Evolutionary conservation across 164 flowering plant genomes (phyloP).

Genomic region (Berberis vulgaris): DNA sequence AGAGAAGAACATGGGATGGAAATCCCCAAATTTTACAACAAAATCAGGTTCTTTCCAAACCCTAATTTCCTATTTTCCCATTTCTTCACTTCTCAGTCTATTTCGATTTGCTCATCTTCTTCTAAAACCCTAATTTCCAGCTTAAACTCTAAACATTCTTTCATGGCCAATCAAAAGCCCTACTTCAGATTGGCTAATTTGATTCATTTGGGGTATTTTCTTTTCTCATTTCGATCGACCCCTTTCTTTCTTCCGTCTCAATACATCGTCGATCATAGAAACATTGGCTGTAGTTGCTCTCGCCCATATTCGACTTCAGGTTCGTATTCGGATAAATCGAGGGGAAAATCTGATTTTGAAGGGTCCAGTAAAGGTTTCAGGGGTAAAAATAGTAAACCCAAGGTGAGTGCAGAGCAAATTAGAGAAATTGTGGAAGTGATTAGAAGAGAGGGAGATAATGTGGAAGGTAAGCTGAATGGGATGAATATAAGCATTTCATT

Average conservation of each 20-base stretch:
- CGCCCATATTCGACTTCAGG: neutral
- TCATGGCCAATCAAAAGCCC: slow-evolving; percentile 1
- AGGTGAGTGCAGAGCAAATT: slow-evolving; percentile 7
- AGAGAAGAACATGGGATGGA: neutral
- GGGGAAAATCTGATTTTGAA: neutral
- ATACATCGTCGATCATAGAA: neutral
- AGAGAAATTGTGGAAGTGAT: slow-evolving; percentile 27
- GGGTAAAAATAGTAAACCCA: neutral
- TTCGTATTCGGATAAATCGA: too few relatives aligned
- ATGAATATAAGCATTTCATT: slow-evolving; percentile 17
- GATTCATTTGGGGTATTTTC: neutral
- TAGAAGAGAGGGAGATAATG: slow-evolving; percentile 18
- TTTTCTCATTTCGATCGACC: neutral
- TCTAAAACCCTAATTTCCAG: slow-evolving; percentile 13
- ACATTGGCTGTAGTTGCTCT: neutral
- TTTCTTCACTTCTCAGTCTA: neutral
- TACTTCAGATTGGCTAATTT: neutral
- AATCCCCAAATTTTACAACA: neutral
- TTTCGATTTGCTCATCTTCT: neutral
- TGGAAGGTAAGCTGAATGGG: slow-evolving; percentile 27
- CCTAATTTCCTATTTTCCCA: neutral
- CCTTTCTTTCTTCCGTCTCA: neutral
- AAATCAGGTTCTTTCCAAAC: slow-evolving; percentile 14
- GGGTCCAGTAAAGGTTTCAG: neutral
- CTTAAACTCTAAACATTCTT: slow-evolving; percentile 1